Base-by-base conservation (phyloP, 148 eudicot genomes). In the Tetragonia tetragonoides region DNA sequence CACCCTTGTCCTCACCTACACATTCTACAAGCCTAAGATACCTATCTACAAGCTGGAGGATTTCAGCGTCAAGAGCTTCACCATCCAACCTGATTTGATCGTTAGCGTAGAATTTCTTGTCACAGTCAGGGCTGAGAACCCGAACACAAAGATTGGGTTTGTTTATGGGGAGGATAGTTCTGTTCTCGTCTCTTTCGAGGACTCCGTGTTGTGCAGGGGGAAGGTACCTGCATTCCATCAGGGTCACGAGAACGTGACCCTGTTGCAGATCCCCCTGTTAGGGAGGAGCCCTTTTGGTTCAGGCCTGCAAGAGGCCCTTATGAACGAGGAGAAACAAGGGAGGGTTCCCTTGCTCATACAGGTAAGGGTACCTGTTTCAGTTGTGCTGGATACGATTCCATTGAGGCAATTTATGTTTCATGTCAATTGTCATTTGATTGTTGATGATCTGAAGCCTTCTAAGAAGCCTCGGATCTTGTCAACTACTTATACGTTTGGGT, bases 221-320 rank as follows among this genome's bases (percentile, higher is more conserved):
- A 84, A 74, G 17, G 16, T 90, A 7, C 92, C 92, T 1, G 17
- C 21, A 7, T 92, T 92, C 20, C 66, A 53, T 0, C 97, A 92
- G 72, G 87, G 87, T 3, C 81, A 76, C 1, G 23, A 69, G 6
- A 90, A 88, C 72, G 79, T 78, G 20, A 87, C 90, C 7, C 21
- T 75, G 34, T 81, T 92, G n/a, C 42, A 84, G 10, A 39, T 92
- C 16, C 44, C 72, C 0, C 21, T 92, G 63, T 68, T 68, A 1
- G 93, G 93, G 41, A 85, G 77, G 61, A 71, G 79, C 24, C 18
- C 34, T 20, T 78, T 92, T 8, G 92, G 87, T 42, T 72, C 85
- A 4, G 81, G 80, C 0, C 69, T 89, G 4, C 80, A 81, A 15
- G 81, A 80, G 78, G 92, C 89, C 1, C 40, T 83, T 17, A 44